Evolutionary conservation across 73 alveolate genomes (phyloP).

Genomic region (Paramecium octaurelia): DNA sequence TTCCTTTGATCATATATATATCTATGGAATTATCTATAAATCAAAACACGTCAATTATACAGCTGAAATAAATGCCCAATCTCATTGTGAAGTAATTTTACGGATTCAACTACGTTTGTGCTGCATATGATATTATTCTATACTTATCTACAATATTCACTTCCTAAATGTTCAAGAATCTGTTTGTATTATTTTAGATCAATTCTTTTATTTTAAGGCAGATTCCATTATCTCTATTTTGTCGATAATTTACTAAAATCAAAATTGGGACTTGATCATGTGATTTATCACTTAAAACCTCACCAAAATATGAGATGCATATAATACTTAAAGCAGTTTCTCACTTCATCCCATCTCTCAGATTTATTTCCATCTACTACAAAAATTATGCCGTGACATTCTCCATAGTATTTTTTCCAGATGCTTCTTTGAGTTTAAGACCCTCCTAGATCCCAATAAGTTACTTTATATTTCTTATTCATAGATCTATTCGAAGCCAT

Average conservation of each 20-base stretch:
- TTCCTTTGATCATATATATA: conserved; percentile 26
- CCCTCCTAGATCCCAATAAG: conserved; percentile 48
- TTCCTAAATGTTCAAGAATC: not conserved
- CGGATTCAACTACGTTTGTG: not conserved
- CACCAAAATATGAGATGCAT: not conserved
- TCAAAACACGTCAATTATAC: not conserved
- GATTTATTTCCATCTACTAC: conserved; percentile 4
- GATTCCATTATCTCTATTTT: not conserved
- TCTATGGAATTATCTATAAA: not conserved
- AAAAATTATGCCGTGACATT: conserved; percentile 42
- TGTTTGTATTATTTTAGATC: not conserved
- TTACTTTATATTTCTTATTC: not conserved
- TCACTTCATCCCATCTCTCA: conserved; percentile 11
- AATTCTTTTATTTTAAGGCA: not conserved
- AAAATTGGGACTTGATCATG: conserved; percentile 36
- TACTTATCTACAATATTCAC: not conserved
- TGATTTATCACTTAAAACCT: not conserved
- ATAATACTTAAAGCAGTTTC: not conserved
- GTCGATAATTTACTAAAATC: not conserved
- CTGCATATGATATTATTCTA: not conserved
- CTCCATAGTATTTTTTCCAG: conserved; percentile 34
- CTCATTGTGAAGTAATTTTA: not conserved
- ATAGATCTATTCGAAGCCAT: not conserved
- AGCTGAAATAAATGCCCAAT: not conserved
- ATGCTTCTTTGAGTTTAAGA: not conserved